Evolutionary conservation across 805 yeast genomes (phyloP), one percentile per base, ranked within the genome.

Genomic region (Tetrapisispora taiwanensis): DNA sequence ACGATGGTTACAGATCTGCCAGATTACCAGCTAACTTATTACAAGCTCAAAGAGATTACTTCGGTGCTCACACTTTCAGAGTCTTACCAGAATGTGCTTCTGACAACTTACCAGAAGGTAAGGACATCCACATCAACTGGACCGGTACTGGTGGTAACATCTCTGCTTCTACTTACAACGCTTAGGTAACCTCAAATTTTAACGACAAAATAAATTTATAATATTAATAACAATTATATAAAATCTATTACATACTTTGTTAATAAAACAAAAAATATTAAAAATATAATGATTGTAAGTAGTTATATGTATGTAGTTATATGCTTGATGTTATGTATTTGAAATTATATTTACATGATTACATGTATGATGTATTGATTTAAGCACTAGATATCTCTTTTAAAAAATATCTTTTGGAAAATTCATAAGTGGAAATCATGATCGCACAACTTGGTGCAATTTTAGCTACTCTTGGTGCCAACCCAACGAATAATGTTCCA

Each of bases 1-100:
- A 86, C 78, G 98, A 90, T 68, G 97, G 97, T 70, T 89, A 85
- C 87, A 84, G 97, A 81, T 83, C 95, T 48, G 95, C 78, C 53
- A 78, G 82, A 68, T 75, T 89, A 65, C 97, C 97, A 65, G 98
- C 98, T 56, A 90, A 90, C 83, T 78, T 90, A 72, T 76, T 90
- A 68, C 98, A 90, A 76, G 98, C 97, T 63, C 98, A 90, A 79
- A 87, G 98, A 79, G 98, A 90, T 71, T 90, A 88, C 86, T 90
- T 90, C 64, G 98, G 98, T 73, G 97, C 98, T 55, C 98, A 90
- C 79, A 92, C 98, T 64, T 90, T 92, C 88, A 79, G 79, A 70
- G 94, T 92, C 53, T 75, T 88, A 66, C 95, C 95, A 59, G 92
- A 90, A 70, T 68, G 59, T 59, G 95, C 87, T 59, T 74, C 77